Evolutionary conservation across 1,139 yeast genomes (phyloP).

Genomic region (Pichia terricola): DNA sequence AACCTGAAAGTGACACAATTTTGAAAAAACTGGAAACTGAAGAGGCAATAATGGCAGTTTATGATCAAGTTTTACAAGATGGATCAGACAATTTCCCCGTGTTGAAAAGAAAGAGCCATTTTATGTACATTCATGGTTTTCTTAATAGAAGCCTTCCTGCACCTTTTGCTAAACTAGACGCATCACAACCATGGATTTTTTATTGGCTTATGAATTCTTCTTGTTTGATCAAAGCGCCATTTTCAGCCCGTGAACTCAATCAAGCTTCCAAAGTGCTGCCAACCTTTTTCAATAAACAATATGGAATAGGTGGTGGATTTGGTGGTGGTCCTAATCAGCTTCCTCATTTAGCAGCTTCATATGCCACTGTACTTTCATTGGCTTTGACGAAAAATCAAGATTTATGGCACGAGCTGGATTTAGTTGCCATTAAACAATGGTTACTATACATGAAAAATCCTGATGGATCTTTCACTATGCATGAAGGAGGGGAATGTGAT

Average conservation of each 20-base stretch:
- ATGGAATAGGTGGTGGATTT: slow-evolving; percentile 40
- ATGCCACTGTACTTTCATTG: slow-evolving; percentile 64
- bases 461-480: slow-evolving; percentile 73
- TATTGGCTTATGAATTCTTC: slow-evolving; percentile 73
- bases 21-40: slow-evolving; percentile 25
- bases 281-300: not conserved
- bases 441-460: slow-evolving; percentile 48
- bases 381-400: slow-evolving; percentile 42
- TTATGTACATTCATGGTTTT: slow-evolving; percentile 30
- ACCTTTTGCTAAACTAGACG: slow-evolving; percentile 50
- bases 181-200: slow-evolving; percentile 84
- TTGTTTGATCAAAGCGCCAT: slow-evolving; percentile 27
- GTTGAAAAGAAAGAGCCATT: slow-evolving; percentile 29
- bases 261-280: slow-evolving; percentile 5
- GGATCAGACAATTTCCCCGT: slow-evolving; percentile 23
- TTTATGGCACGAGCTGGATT: slow-evolving; percentile 35
- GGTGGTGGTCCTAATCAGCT: slow-evolving; percentile 79
- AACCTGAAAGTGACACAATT: slow-evolving; percentile 19
- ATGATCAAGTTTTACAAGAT: slow-evolving; percentile 21
- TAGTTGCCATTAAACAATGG: slow-evolving; percentile 50
- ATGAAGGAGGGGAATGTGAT: slow-evolving; percentile 74
- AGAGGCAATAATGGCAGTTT: slow-evolving; percentile 20
- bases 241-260: not conserved
- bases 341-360: slow-evolving; percentile 80
- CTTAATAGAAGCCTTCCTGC: slow-evolving; percentile 40